Conservation (phyloP, 192 early-diverging fungal genomes). For the Podila clonocystis region DNA sequence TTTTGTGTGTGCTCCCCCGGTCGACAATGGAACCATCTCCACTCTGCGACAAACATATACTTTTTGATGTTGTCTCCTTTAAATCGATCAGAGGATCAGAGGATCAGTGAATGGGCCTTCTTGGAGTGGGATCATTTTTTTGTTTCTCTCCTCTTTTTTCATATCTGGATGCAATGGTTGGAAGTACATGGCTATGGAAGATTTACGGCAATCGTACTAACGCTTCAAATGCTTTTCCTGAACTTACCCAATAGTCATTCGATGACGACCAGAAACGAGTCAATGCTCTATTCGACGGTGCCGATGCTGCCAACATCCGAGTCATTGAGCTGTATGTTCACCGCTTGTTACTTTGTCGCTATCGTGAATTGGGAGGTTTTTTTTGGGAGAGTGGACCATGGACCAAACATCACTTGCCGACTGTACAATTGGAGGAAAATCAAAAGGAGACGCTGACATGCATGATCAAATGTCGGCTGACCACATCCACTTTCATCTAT, state of each 20-base stretch:
- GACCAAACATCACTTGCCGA: not conserved
- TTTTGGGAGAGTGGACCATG: not conserved
- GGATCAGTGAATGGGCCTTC: too few relatives aligned
- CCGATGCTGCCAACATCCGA: conserved; percentile 72
- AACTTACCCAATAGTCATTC: conserved; percentile 53
- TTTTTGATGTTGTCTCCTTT: too few relatives aligned
- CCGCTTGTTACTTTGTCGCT: not conserved
- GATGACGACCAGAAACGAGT: conserved; percentile 79
- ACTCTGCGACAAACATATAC: too few relatives aligned
- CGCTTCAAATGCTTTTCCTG: not conserved
- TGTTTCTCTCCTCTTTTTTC: too few relatives aligned
- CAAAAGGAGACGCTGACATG: conserved; percentile 2
- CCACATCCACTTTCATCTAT: conserved; percentile 5
- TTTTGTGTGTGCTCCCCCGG: not conserved
- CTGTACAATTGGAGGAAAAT: not conserved
- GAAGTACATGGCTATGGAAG: too few relatives aligned
- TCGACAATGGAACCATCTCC: too few relatives aligned
- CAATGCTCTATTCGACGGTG: conserved; percentile 79
- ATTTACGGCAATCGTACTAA: not conserved
- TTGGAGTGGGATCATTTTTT: too few relatives aligned
- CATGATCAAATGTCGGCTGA: conserved; percentile 1
- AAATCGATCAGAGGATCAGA: too few relatives aligned
- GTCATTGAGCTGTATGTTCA: conserved; percentile 72
- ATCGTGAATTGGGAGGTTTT: not conserved
- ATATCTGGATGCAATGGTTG: too few relatives aligned